A percentile compares a stretch with the other conserved stretches of the same genome.
Evolutionary conservation across 176 grass and related monocot species (phyloP).

Genomic region (Paspalum vaginatum): DNA sequence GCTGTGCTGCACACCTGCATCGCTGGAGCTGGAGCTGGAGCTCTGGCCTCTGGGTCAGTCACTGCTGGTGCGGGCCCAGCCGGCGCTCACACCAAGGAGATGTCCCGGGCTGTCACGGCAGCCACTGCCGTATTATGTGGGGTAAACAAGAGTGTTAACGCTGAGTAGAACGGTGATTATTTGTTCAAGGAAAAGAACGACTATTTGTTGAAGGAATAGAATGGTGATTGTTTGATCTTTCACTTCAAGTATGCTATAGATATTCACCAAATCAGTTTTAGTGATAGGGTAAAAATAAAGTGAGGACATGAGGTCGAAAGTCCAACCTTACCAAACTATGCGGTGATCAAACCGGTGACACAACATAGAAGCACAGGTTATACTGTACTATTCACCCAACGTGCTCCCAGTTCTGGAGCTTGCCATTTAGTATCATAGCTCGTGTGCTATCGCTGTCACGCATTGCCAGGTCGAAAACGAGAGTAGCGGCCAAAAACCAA

Average conservation of each 20-base stretch:
- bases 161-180: too few relatives aligned
- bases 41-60: neutral
- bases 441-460: neutral
- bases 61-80: neutral
- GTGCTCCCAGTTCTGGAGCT: neutral
- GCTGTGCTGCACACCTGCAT: neutral
- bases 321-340: too few relatives aligned
- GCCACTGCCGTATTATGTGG: neutral
- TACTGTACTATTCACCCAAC: neutral
- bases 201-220: too few relatives aligned
- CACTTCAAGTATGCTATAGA: too few relatives aligned
- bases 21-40: neutral
- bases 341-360: neutral
- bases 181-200: too few relatives aligned
- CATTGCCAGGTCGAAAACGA: neutral
- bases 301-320: too few relatives aligned
- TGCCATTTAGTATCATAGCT: neutral
- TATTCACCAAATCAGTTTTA: too few relatives aligned
- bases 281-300: too few relatives aligned
- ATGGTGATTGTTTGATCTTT: too few relatives aligned
- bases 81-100: conserved; percentile 14
- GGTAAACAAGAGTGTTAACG: neutral
- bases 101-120: neutral
- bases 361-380: neutral
- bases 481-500: conserved; percentile 1